Base-by-base conservation (phyloP, 768 basidiomycete genomes). In the Termitomyces sp. region DNA sequence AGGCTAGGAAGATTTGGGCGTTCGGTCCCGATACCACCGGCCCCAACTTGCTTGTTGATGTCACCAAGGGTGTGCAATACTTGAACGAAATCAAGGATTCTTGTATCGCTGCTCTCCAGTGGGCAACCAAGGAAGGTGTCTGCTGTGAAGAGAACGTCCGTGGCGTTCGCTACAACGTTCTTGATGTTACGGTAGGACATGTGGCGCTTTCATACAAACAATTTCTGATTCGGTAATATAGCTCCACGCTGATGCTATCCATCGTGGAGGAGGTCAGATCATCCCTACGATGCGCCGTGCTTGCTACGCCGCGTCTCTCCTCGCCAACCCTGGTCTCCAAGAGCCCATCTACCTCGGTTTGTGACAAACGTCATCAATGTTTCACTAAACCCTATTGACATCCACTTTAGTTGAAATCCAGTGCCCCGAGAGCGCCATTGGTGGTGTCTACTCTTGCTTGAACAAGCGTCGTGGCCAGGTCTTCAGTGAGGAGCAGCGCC, bases 1-100 rank as follows among this genome's bases (percentile, higher is more conserved):
- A 98, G 69, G 96, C 96, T 65, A 83, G 97, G 71, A 98, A 96
- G 84, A 98, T 99, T 71, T 99, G 96, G 96, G 93, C 91, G 77
- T 99, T 98, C 82, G 97, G 96, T 67, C 96, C 97, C 65, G 97
- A 99, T 65, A 96, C 93, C 56, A 93, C 91, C 61, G 96, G 96
- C 45, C 87, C 96, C 58, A 98, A 99, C 80, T 74, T 99, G 76
- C 78, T 98, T 73, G 93, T 97, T 68, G 97, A 99, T 77, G 92
- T 89, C 66, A 98, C 97, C 68, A 99, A 98, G 85, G 96, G 94
- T 81, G 93, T 96, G 60, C 96, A 98, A 72, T 98, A 96, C 82
- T 79, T 99, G 62, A 95, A 93, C 74, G 97, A 99, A 85, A 99
- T 99, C 82, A 98, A 99, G 83, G 97, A 99, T 74, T 98, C 96